Percentiles rank a stretch among this genome's conserved stretches.
phyloP scores from a whole-genome alignment of 1,284 basidiomycete genomes.

The Heterobasidion occidentale region DNA sequence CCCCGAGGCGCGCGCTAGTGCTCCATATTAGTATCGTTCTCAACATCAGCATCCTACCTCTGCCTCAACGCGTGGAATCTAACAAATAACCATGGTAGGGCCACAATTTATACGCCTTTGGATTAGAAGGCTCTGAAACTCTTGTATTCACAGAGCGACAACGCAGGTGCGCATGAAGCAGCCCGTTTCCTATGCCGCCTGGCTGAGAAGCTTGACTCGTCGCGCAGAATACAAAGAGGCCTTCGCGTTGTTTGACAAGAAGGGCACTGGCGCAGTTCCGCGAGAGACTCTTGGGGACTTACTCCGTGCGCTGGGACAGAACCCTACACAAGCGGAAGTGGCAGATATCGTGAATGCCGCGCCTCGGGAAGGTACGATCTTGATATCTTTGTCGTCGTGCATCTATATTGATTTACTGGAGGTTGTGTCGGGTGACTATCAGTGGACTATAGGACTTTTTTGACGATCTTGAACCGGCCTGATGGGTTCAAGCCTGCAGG shows the following conservation, averaged over 20 bases:
- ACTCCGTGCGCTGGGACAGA: conserved; percentile 91
- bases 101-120: no score
- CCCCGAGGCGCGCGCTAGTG: neutral
- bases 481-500: conserved; percentile 97
- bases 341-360: conserved; percentile 70
- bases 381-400: neutral
- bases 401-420: neutral
- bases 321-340: conserved; percentile 97
- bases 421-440: conserved; percentile 13
- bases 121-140: no score
- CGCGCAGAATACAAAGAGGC: conserved; percentile 87
- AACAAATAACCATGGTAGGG: no score
- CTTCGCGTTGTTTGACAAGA: conserved; percentile 97
- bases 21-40: no score
- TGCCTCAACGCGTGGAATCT: no score
- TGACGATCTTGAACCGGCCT: conserved; percentile 88
- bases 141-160: conserved; percentile 40
- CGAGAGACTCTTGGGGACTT: conserved; percentile 92
- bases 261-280: conserved; percentile 85
- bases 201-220: neutral
- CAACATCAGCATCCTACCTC: no score
- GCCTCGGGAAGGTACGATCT: conserved; percentile 63
- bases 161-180: conserved; percentile 38
- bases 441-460: conserved; percentile 90
- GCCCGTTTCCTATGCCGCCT: neutral